Conservation (phyloP, 2,329 filamentous ascomycete genomes). For the Scedosporium apiospermum region DNA sequence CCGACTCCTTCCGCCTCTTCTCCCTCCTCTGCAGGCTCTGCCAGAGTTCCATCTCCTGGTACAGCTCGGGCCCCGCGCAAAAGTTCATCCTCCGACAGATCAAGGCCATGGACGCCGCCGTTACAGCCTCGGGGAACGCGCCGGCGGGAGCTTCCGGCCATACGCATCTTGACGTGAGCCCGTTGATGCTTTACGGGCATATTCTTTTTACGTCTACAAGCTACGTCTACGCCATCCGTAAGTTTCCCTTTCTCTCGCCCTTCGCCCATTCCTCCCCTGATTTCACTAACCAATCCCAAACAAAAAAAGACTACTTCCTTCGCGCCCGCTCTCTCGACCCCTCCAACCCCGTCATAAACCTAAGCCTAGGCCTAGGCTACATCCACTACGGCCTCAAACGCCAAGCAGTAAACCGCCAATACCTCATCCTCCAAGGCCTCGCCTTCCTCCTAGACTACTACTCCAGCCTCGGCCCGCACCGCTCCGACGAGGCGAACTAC, state of each 20-base stretch:
- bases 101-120: slow-evolving; percentile 70
- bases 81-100: slow-evolving; percentile 90
- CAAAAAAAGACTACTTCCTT: slow-evolving; percentile 61
- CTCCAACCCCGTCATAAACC: slow-evolving; percentile 65
- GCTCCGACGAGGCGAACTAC: slow-evolving; percentile 6
- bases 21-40: slow-evolving; percentile 67
- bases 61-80: slow-evolving; percentile 71
- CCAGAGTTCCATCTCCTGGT: slow-evolving; percentile 64
- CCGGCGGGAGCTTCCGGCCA: slow-evolving; percentile 23
- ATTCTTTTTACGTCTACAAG: slow-evolving; percentile 77
- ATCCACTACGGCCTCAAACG: slow-evolving; percentile 84
- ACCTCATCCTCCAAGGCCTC: slow-evolving; percentile 75
- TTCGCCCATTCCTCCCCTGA: not conserved
- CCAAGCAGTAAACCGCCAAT: slow-evolving; percentile 83
- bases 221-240: slow-evolving; percentile 73
- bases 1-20: slow-evolving; percentile 78
- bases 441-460: slow-evolving; percentile 66
- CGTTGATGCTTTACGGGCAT: slow-evolving; percentile 84
- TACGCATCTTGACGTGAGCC: slow-evolving; percentile 59
- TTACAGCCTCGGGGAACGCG: slow-evolving; percentile 17
- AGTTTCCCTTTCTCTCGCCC: slow-evolving; percentile 12
- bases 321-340: slow-evolving; percentile 67
- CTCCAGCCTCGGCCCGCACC: slow-evolving; percentile 37
- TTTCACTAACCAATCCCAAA: not conserved
- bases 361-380: slow-evolving; percentile 76